Evolutionary conservation across 257 asterid species (phyloP).

Genomic region (Penstemon davidsonii): DNA sequence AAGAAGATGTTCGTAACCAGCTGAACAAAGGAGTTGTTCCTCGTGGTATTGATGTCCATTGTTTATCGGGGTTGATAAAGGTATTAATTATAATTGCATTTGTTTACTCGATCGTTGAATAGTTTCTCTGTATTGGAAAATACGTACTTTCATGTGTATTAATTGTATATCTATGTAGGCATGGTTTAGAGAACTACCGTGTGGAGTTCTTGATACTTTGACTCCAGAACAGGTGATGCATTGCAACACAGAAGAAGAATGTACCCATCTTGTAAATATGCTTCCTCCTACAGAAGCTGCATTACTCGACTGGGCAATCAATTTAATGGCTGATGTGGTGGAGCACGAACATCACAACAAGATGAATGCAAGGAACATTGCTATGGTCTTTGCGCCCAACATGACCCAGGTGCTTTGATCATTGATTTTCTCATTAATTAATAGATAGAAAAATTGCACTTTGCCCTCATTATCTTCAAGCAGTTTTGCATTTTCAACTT

Average conservation of each 20-base stretch:
- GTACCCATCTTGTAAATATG: constrained; percentile 48
- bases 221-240: constrained; percentile 78
- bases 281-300: constrained; percentile 73
- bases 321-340: constrained; percentile 80
- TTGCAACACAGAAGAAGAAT: constrained; percentile 85
- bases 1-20: constrained; percentile 60
- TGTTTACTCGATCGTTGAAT: background rate
- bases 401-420: constrained; percentile 66
- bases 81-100: constrained; percentile 27
- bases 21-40: constrained; percentile 70
- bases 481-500: background rate
- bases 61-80: constrained; percentile 92
- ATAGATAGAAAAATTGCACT: background rate
- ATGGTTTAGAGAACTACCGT: constrained; percentile 88
- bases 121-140: background rate
- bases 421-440: background rate
- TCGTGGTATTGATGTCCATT: constrained; percentile 74
- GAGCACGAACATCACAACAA: constrained; percentile 59
- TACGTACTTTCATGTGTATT: background rate
- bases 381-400: constrained; percentile 94
- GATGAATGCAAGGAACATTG: constrained; percentile 85
- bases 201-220: constrained; percentile 73
- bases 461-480: background rate
- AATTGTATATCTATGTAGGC: constrained; percentile 47
- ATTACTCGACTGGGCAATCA: constrained; percentile 77